Percentiles rank a stretch among this genome's conserved stretches.
Evolutionary conservation across 164 flowering plant species (phyloP).

Genomic region (Aristolochia fimbriata): DNA sequence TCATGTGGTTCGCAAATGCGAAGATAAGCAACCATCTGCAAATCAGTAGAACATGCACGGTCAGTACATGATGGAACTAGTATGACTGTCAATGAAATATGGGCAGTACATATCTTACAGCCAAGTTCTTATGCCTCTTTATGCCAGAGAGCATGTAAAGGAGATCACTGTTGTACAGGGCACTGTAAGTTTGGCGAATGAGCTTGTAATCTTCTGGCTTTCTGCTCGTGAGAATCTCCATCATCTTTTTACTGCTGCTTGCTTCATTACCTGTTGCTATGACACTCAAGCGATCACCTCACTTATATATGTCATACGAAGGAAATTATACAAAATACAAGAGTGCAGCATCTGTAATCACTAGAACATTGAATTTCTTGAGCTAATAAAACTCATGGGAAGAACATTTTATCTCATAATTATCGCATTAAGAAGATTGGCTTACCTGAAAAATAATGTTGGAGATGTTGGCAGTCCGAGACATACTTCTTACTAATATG

Average conservation of each 20-base stretch:
- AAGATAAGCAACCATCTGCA: slow-evolving; percentile 22
- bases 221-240: slow-evolving; percentile 15
- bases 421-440: not conserved
- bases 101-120: slow-evolving; percentile 14
- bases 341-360: too few species aligned
- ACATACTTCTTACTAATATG: slow-evolving; percentile 16
- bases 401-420: too few species aligned
- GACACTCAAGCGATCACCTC: too few species aligned
- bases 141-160: slow-evolving; percentile 10
- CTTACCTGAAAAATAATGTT: slow-evolving; percentile 18
- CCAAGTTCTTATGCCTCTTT: slow-evolving; percentile 11
- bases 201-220: slow-evolving; percentile 19
- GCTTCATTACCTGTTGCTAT: slow-evolving; percentile 11
- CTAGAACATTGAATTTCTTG: too few species aligned
- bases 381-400: too few species aligned
- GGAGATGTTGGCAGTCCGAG: slow-evolving; percentile 19
- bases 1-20: slow-evolving; percentile 21
- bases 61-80: not conserved
- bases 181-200: slow-evolving; percentile 17
- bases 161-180: slow-evolving; percentile 22
- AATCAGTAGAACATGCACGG: not conserved
- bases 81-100: not conserved
- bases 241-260: slow-evolving; percentile 14
- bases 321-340: too few species aligned
- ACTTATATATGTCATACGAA: too few species aligned